Conservation (phyloP, 2,329 filamentous ascomycete genomes). For the Basipetospora chlamydospora region DNA sequence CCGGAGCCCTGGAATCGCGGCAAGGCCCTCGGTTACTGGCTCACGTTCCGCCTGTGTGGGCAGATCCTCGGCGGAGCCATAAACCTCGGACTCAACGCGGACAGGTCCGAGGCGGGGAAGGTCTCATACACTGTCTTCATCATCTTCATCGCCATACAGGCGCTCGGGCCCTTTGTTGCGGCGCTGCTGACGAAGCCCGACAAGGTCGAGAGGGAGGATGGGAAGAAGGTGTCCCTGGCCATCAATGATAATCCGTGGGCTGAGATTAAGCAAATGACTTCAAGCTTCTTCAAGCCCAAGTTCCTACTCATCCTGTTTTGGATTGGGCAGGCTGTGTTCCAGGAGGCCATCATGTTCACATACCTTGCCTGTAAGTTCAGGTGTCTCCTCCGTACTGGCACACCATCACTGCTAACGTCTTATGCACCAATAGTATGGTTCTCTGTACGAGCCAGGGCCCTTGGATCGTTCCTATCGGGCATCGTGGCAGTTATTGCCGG, state of each 20-base stretch:
- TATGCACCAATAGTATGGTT: constrained; percentile 40
- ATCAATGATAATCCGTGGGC: constrained; percentile 40
- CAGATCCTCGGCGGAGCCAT: constrained; percentile 61
- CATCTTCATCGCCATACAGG: constrained; percentile 58
- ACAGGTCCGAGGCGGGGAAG: constrained; percentile 39
- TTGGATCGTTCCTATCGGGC: constrained; percentile 57
- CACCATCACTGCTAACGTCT: background rate
- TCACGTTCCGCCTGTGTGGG: constrained; percentile 41
- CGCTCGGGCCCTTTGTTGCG: constrained; percentile 47
- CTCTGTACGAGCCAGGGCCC: constrained; percentile 49
- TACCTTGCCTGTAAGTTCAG: constrained; percentile 34
- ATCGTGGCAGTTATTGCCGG: constrained; percentile 51
- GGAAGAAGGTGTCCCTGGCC: constrained; percentile 41
- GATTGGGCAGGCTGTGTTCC: constrained; percentile 57
- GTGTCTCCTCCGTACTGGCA: background rate
- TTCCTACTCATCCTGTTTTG: constrained; percentile 52
- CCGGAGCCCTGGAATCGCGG: constrained; percentile 49
- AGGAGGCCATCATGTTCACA: constrained; percentile 59
- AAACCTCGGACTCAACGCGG: constrained; percentile 50
- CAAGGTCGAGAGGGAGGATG: constrained; percentile 51
- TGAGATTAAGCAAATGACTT: constrained; percentile 45
- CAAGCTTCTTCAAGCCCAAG: constrained; percentile 42
- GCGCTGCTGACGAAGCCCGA: constrained; percentile 46
- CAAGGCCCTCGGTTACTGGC: constrained; percentile 53
- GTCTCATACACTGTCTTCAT: constrained; percentile 57